Evolutionary conservation across 495 filamentous ascomycete species (phyloP), one percentile per base, ranked within the genome.

Genomic region (Penicillium pulvis): DNA sequence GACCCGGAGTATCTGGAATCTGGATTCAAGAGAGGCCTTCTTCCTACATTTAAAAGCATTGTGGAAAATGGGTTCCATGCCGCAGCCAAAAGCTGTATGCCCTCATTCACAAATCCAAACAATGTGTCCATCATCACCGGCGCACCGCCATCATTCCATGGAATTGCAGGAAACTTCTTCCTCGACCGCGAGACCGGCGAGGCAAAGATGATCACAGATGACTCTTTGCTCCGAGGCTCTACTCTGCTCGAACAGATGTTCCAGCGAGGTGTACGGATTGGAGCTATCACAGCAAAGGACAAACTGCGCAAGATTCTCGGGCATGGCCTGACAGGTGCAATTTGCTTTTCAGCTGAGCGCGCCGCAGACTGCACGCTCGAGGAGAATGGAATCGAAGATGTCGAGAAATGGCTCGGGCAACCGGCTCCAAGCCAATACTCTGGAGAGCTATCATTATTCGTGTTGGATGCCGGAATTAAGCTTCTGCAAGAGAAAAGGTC

Each of bases 381-480:
- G 2, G 59, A 65, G 12, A 68, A 68, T 51, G 62, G 65, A 10
- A 65, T 68, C 20, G 56, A 61, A 19, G 45, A 69, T 45, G 72
- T 75, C 4, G 68, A 71, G 44, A 6, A 62, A 28, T 75, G 67
- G 73, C 51, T 72, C n/a, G 72, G 70, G 2, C 58, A 62, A 19
- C 28, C 53, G 12, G 60, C 61, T 19, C 73, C 73, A 20, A 63
- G 63, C 23, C 71, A 72, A 51, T 75, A 72, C 51, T 75, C 73
- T 0, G 69, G 60, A 0, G 68, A 72, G 10, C 54, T 76, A 43
- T 76, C 73, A 6, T 41, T 76, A 12, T 76, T 69, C 33, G 73
- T 75, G 1, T 60, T 76, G 17, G 73, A 76, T 59, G 67, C 73
- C n/a, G 73, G 73, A 19, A 58, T 75, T 16, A 73, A 72, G 48